Evolutionary conservation across 2,329 filamentous ascomycete genomes (phyloP).

Genomic region (Aulographum hederae): DNA sequence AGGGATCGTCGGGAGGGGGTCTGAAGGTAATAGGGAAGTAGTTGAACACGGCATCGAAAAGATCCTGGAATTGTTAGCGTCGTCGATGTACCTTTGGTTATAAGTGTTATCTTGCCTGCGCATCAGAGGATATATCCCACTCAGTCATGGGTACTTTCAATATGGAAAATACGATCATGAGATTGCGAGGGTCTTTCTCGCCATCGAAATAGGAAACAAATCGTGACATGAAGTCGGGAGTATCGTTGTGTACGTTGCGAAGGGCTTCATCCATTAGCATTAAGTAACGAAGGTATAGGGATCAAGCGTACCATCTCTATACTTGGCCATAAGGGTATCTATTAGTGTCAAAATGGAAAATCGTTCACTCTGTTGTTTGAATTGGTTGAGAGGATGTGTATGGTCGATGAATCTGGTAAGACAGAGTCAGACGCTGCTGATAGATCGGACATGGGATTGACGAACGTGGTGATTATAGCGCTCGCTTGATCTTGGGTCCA

Average conservation of each 20-base stretch:
- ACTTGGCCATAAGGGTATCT: conserved; percentile 42
- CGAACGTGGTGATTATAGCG: conserved; percentile 33
- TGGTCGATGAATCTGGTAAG: conserved; percentile 21
- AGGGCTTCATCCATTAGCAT: conserved; percentile 20
- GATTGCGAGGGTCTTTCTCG: conserved; percentile 50
- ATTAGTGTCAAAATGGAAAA: conserved; percentile 44
- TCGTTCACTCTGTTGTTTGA: conserved; percentile 40
- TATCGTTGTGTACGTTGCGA: conserved; percentile 32
- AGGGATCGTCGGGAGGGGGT: conserved; percentile 50
- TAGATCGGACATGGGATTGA: conserved; percentile 4
- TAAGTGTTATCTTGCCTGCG: too few relatives aligned
- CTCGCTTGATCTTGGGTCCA: conserved; percentile 39
- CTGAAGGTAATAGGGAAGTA: conserved; percentile 58
- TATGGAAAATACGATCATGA: conserved; percentile 54
- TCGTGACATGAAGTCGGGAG: conserved; percentile 36
- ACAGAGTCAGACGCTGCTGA: too few relatives aligned
- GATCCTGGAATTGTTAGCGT: too few relatives aligned
- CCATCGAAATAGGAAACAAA: conserved; percentile 48
- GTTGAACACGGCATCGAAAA: conserved; percentile 53
- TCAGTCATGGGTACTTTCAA: conserved; percentile 48
- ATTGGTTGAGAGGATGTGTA: conserved; percentile 39
- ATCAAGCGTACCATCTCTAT: conserved; percentile 30
- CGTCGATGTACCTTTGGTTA: conserved; percentile 14
- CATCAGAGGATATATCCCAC: conserved; percentile 43
- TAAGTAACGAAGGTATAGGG: background rate